Conservation (phyloP, 2,329 filamentous ascomycete species). For the Mariannaea sp. region DNA sequence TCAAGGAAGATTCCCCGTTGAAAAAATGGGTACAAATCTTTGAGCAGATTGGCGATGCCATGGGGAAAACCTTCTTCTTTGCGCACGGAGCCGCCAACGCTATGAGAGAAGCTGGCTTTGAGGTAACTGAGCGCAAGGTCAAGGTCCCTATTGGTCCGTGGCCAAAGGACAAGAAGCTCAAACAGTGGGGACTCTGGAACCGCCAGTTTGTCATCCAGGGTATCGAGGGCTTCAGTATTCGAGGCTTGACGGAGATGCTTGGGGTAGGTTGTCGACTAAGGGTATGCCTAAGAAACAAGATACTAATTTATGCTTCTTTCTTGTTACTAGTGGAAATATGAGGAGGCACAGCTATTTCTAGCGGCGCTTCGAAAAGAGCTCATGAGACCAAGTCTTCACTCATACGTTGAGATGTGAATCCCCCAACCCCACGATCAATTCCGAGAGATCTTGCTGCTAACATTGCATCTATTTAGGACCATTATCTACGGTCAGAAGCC, state of each 20-base stretch:
- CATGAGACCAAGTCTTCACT: no score
- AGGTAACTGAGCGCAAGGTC: constrained; percentile 23
- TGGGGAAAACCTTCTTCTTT: constrained; percentile 29
- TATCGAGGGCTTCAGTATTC: constrained; percentile 34
- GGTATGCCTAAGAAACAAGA: no score
- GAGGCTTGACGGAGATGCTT: constrained; percentile 28
- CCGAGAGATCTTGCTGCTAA: no score
- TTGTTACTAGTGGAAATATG: no score
- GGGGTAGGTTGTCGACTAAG: constrained; percentile 15
- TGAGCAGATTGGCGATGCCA: constrained; percentile 20
- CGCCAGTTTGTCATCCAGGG: constrained; percentile 31
- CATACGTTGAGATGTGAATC: no score
- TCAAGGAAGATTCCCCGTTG: constrained; percentile 24
- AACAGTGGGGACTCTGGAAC: constrained; percentile 36
- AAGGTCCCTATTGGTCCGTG: constrained; percentile 36
- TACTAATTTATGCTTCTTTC: no score
- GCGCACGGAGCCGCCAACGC: constrained; percentile 18
- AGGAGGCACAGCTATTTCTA: no score
- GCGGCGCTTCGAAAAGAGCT: no score
- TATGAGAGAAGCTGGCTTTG: constrained; percentile 29
- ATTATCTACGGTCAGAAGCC: neutral
- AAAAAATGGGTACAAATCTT: constrained; percentile 28
- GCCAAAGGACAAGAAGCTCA: constrained; percentile 39
- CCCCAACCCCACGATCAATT: no score
- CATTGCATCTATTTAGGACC: no score